Evolutionary conservation across 331 rosid species (phyloP), one percentile per base, ranked within the genome.

Genomic region (Malus hybrid): DNA sequence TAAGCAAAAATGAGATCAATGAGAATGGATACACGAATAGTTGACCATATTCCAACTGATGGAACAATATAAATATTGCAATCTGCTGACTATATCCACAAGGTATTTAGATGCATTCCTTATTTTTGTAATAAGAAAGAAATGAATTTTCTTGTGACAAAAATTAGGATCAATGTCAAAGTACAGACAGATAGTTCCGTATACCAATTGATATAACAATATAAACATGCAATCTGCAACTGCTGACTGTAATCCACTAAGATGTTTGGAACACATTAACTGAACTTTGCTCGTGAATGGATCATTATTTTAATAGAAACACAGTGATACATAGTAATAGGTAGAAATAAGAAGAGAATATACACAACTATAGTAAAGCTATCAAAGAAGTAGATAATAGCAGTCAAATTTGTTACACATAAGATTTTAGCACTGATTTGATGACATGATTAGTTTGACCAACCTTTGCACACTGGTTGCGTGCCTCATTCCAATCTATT

Each of bases 381-480:
- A 33, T 27, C 9, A 10, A 68, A 4, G 57, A 68, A 68, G 59
- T 13, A 29, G 33, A 33, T 69, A 28, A 16, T 15, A 42, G 31
- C 61, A 15, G 27, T 54, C 24, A 32, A 31, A 20, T 54, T 71
- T 71, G 27, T 20, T 15, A 57, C 18, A 7, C 27, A 72, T 5
- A 36, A 72, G 18, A 56, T 20, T 57, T n/a, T 34, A 54, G 31
- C 18, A 10, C 33, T 66, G 65, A 39, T 10, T 20, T 59, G 70
- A 74, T 55, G 54, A 42, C 59, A 65, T 34, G 4, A 69, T 61
- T 77, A 73, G 67, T 78, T 69, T 63, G 79, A 83, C 95, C 55
- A 68, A 93, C 98, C 98, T 94, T 90, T 73, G 97, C 95, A 78
- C 97, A 94, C 64, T 83, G 78, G 70, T 79, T 90, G 52, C 99